Evolutionary conservation across 805 yeast genomes (phyloP), one percentile per base, ranked within the genome.

Genomic region (Starmera quercuum): DNA sequence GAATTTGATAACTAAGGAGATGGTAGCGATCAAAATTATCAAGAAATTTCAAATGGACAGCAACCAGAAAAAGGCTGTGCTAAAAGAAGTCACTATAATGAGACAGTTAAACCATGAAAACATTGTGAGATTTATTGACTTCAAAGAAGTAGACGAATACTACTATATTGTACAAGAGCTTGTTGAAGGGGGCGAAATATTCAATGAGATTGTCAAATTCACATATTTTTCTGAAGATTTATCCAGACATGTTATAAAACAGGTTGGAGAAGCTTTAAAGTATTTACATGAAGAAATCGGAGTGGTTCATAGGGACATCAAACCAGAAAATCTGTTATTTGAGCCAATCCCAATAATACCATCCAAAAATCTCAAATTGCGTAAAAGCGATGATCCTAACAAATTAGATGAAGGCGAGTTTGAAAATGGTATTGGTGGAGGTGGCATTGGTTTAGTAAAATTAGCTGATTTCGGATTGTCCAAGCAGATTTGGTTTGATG

Each of bases 401-500:
- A 78, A 79, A 46, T 40, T 66, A 4, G 84, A 78, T 48, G 86
- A 78, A 49, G 86, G 86, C 12, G 55, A 53, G 19, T 77, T 75
- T 44, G 42, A 58, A 5, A 63, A 62, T 7, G 66, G 68, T 33
- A 44, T 68, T 26, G 86, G 86, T 14, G 75, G 77, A 13, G 85
- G 96, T 35, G 84, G 88, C 11, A 82, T 92, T 45, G 98, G 97
- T 7, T 48, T 63, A 12, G 87, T 92, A 22, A 90, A 90, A 56
- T 64, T 92, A 33, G 97, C 97, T 2, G 98, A 92, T 58, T 92
- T 92, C 60, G 98, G 98, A 0, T 64, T 92, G 14, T 85, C 95
- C 4, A 92, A 92, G 58, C 84, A 87, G 52, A 77, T 90, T 21
- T 82, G 87, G 78, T 47, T 40, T 25, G 47, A 32, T 11, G 73